Base-by-base conservation (phyloP, 192 early-diverging fungal genomes). In the Backusella mclennaniae region DNA sequence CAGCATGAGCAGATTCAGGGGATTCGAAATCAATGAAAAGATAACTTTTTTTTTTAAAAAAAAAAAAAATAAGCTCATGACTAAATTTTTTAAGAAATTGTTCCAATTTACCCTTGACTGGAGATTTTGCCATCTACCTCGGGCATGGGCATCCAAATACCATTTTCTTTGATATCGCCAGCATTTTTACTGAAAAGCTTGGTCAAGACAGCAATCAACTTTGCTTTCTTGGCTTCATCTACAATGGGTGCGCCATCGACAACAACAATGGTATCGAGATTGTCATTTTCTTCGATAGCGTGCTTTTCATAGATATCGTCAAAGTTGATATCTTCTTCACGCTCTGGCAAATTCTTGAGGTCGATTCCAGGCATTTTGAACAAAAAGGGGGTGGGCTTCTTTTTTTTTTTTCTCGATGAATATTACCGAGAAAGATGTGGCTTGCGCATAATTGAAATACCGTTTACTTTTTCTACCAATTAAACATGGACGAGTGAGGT, bases 1-100 rank as follows among this genome's bases (percentile, higher is more conserved):
- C 94, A 29, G 89, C 79, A 33, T 86, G 82, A 36, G 97, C 97
- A 77, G 94, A 87, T 79, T 95, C 94, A 6, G 91, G 84, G 39
- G 93, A 94, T 82, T 94, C 93, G 77, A 96, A 97, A 82, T 98
- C 95, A 70, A 99, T 86, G 79, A 99, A 99, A 75, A 96, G 84
- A 86, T 91, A 97, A 44, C 93, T 96, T 82, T 97, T 97, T 80
- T 89, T 88, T 81, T 82, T 85, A 67, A 80, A 23, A 11, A 56
- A 12, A 56, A 44, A 44, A 44, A 12, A 71, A 49, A 31, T 41
- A 19, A 71, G 42, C 44, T 29, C 41, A 29, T 44, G 23, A 69
- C 3, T 26, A 69, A 39, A 23, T 8, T 17, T 36, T 29, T 69
- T 39, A 11, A 29, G 26, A 59, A 26, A n/a, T 26, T 1, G 19